These are phyloP conservation scores for Zostera marina DNA, from an alignment of 116 monocot species.

Conservation along the genomic window DNA sequence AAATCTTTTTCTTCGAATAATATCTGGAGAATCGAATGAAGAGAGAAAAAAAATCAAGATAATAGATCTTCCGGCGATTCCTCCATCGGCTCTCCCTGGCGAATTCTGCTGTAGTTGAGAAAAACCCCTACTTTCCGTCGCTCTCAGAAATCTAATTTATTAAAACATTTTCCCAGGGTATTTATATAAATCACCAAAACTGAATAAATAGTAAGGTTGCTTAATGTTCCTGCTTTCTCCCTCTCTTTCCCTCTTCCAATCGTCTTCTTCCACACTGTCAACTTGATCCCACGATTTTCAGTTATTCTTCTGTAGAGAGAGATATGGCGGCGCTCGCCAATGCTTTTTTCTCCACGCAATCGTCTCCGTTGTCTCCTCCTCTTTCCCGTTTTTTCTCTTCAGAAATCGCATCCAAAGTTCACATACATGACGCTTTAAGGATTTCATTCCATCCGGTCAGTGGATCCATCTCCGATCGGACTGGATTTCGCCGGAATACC, in stretches of 20 bases:
- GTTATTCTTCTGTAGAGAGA: too few species aligned
- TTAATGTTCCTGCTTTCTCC: neutral
- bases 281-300: too few species aligned
- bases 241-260: neutral
- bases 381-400: neutral
- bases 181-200: too few species aligned
- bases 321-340: neutral
- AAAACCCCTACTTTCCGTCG: too few species aligned
- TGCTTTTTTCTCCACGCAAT: neutral
- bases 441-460: neutral
- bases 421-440: slow-evolving; percentile 5
- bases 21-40: neutral
- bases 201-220: too few species aligned
- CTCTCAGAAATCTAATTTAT: too few species aligned
- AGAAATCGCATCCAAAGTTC: neutral
- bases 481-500: neutral
- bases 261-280: too few species aligned
- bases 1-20: neutral
- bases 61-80: neutral
- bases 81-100: neutral
- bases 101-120: too few species aligned
- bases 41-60: neutral
- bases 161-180: too few species aligned
- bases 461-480: slow-evolving; percentile 4
- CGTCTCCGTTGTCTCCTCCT: neutral